A percentile compares a stretch with the other conserved stretches of the same genome.
Evolutionary conservation across 139 green algal species (phyloP).

Genomic region (Auxenochlorella pyrenoidosa): DNA sequence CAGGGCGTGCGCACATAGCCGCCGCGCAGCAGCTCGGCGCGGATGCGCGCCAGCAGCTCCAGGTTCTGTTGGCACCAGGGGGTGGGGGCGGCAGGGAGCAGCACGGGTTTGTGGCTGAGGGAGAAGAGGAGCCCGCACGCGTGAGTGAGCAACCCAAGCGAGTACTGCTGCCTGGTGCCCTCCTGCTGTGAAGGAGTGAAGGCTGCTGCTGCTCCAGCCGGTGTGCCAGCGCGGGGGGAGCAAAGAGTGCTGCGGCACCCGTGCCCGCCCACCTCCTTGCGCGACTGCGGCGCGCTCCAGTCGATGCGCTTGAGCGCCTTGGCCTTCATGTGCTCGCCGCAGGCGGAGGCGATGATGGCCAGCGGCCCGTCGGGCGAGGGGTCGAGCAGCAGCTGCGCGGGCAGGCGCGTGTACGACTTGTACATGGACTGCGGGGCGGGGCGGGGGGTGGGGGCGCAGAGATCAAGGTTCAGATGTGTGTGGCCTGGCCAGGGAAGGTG

Average conservation of each 20-base stretch:
- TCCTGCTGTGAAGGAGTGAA: too few relatives aligned
- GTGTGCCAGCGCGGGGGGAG: too few relatives aligned
- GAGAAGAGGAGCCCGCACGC: too few relatives aligned
- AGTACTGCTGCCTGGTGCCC: too few relatives aligned
- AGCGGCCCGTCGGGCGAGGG: conserved; percentile 58
- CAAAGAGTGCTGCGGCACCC: too few relatives aligned
- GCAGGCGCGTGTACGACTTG: conserved; percentile 65
- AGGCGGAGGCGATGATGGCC: conserved; percentile 60
- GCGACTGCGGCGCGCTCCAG: conserved; percentile 53
- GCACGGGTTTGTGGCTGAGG: neutral
- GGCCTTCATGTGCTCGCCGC: conserved; percentile 61
- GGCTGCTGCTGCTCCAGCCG: too few relatives aligned
- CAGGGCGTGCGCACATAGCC: conserved; percentile 55
- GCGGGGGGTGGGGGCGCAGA: neutral
- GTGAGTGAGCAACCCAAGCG: too few relatives aligned
- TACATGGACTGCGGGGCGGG: conserved; percentile 47
- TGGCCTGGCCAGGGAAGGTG: too few relatives aligned
- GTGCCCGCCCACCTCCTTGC: neutral
- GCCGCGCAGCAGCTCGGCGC: conserved; percentile 62
- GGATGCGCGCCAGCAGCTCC: conserved; percentile 65
- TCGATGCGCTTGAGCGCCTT: conserved; percentile 68
- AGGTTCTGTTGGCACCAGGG: conserved; percentile 53
- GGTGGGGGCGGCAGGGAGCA: neutral
- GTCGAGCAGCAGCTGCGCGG: conserved; percentile 55
- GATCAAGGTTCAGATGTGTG: too few relatives aligned